Percentiles rank a stretch among this genome's conserved stretches.
Conservation (phyloP, 441 rosid genomes). For the Populus hybrid region DNA sequence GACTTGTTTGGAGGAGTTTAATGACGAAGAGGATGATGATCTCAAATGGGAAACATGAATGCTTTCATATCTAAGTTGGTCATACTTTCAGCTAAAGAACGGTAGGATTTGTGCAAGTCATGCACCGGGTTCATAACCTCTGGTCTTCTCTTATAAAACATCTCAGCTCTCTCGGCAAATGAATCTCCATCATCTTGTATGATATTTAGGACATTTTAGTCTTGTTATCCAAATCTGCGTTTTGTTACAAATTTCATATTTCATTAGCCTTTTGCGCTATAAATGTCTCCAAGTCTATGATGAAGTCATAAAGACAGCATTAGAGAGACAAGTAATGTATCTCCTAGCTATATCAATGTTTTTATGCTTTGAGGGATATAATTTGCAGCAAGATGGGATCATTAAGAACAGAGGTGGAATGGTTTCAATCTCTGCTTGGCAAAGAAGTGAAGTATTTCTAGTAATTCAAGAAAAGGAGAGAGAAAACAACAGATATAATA, state of each 20-base stretch:
- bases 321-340: not conserved
- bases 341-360: not conserved
- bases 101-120: conserved; percentile 42
- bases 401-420: too few relatives aligned
- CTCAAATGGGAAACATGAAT: conserved; percentile 1
- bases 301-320: not conserved
- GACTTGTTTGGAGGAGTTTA: conserved; percentile 1
- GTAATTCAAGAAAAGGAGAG: too few relatives aligned
- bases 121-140: conserved; percentile 42
- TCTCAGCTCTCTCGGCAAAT: too few relatives aligned
- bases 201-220: conserved; percentile 36
- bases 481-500: too few relatives aligned
- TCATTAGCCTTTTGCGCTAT: not conserved
- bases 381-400: conserved; percentile 1
- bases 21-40: conserved; percentile 9
- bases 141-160: conserved; percentile 30
- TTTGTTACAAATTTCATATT: not conserved
- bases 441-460: too few relatives aligned
- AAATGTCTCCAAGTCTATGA: not conserved
- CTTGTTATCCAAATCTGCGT: conserved; percentile 53
- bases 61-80: conserved; percentile 29
- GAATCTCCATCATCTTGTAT: conserved; percentile 22
- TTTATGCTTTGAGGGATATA: not conserved
- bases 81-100: conserved; percentile 44
- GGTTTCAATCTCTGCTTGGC: too few relatives aligned